Conservation (phyloP, 2,329 filamentous ascomycete genomes). For the Macrophomina phaseolina region DNA sequence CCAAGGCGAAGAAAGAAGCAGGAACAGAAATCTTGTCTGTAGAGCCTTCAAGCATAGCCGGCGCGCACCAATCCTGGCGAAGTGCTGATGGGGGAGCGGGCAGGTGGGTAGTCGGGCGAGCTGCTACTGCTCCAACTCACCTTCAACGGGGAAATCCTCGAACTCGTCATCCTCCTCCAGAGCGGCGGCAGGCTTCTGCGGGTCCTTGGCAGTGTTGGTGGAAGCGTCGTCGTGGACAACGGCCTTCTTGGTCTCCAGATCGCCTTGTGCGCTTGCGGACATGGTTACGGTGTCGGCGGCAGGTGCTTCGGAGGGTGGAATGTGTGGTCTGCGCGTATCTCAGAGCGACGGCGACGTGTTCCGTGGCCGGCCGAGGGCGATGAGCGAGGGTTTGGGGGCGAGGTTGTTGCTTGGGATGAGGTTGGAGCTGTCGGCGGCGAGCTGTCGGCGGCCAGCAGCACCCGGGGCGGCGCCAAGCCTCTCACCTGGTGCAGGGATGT, state of each 20-base stretch:
- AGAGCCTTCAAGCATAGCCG: no score
- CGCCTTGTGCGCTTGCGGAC: slow-evolving; percentile 53
- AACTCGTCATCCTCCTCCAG: slow-evolving; percentile 99
- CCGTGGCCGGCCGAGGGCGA: background rate
- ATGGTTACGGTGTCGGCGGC: slow-evolving; percentile 41
- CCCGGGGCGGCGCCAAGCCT: slow-evolving; percentile 12
- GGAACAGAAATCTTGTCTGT: no score
- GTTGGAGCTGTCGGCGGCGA: slow-evolving; percentile 29
- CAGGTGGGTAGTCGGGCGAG: background rate
- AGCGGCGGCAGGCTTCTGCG: slow-evolving; percentile 68
- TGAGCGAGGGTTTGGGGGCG: background rate
- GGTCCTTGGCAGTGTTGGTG: slow-evolving; percentile 46
- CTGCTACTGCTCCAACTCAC: slow-evolving; percentile 53
- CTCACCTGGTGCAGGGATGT: slow-evolving; percentile 3
- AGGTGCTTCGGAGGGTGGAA: background rate
- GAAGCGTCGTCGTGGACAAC: slow-evolving; percentile 37
- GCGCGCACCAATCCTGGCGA: no score
- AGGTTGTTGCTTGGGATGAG: slow-evolving; percentile 22
- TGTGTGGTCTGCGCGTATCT: background rate
- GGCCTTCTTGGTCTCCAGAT: slow-evolving; percentile 48
- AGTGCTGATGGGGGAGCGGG: background rate
- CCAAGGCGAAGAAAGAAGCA: no score
- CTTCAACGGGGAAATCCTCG: slow-evolving; percentile 97
- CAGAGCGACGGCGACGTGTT: background rate
- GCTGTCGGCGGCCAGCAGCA: slow-evolving; percentile 5